Base-by-base conservation (phyloP, 2,329 filamentous ascomycete genomes). In the Gaeumannomyces tritici region DNA sequence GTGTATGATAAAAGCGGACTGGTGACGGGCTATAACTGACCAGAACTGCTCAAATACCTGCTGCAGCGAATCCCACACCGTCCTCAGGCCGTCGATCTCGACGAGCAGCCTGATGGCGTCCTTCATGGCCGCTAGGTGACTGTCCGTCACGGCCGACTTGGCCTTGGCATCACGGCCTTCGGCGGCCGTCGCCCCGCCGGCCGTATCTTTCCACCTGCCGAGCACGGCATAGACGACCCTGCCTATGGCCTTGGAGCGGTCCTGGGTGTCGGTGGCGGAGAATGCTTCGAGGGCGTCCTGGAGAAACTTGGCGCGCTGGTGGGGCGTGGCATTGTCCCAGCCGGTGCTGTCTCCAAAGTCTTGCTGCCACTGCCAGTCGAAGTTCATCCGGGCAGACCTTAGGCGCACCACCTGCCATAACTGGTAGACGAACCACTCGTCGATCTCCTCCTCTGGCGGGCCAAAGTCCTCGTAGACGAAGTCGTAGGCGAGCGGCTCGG, bases 381-480 rank as follows among this genome's bases (percentile, higher is more conserved):
- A 98, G 2, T 88, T 86, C 51, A 85, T 81, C 70, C 90, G 90
- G 26, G 90, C 88, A 61, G 87, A 84, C 61, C 89, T 83, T 59
- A 97, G 79, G 69, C 93, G 88, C 58, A 88, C 83, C 76, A 90
- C 90, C 72, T 98, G 93, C 74, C 90, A 89, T 65, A 91, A 87
- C 68, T 89, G 89, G 75, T 98, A 97, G 61, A 89, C 87, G 75
- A 99, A 99, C 95, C 95, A 99, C 76, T 99, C 95, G 72, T 98
- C 91, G 59, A 99, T 81, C 78, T 99, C 95, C 66, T 95, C 91
- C 24, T 90, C 86, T 68, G 96, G 88, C 0, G 85, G 79, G 27
- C 88, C 87, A 62, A 83, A 83, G 73, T 93, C 89, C 29, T 83
- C 78, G 76, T 93, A 93, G 66, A 84, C 84, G 72, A 96, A 99